Conservation (phyloP, 1,284 basidiomycete genomes). For the Amylostereum chailletii region DNA sequence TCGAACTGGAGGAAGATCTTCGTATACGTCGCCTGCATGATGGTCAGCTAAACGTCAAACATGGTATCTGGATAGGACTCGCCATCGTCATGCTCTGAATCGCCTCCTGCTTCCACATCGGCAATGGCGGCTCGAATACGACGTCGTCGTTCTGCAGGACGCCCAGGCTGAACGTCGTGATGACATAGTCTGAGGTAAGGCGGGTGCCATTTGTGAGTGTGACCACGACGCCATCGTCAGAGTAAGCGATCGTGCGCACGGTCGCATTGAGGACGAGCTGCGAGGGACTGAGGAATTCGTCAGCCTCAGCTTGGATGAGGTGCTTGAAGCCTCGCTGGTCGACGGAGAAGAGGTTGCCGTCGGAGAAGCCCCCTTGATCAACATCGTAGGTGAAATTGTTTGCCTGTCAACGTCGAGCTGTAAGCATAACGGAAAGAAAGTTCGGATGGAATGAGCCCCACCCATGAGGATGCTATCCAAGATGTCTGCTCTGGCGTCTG, state of each 20-base stretch:
- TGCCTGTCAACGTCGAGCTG: slow-evolving; percentile 26
- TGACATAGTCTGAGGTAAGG: slow-evolving; percentile 21
- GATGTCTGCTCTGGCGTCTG: slow-evolving; percentile 55
- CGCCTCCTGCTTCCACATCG: slow-evolving; percentile 56
- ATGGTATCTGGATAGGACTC: slow-evolving; percentile 4
- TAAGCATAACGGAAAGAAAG: background rate
- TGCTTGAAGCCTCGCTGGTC: slow-evolving; percentile 56
- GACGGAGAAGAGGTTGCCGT: slow-evolving; percentile 42
- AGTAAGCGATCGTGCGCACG: slow-evolving; percentile 42
- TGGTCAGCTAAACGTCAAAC: background rate
- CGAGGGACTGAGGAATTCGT: slow-evolving; percentile 34
- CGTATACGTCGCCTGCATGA: slow-evolving; percentile 46
- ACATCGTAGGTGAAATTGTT: slow-evolving; percentile 59
- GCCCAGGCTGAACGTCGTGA: slow-evolving; percentile 23
- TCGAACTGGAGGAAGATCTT: slow-evolving; percentile 66
- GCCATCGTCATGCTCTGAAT: slow-evolving; percentile 61
- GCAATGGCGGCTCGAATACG: slow-evolving; percentile 42
- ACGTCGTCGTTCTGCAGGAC: slow-evolving; percentile 54
- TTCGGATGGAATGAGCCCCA: slow-evolving; percentile 16
- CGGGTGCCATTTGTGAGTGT: slow-evolving; percentile 33
- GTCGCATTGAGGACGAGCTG: slow-evolving; percentile 45
- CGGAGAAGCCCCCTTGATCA: slow-evolving; percentile 48
- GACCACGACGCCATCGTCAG: slow-evolving; percentile 33
- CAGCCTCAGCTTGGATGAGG: slow-evolving; percentile 46
- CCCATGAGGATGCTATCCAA: slow-evolving; percentile 54